Percentiles rank a stretch among this genome's conserved stretches.
Conservation (phyloP, 116 monocot genomes). For the Posidonia oceanica region DNA sequence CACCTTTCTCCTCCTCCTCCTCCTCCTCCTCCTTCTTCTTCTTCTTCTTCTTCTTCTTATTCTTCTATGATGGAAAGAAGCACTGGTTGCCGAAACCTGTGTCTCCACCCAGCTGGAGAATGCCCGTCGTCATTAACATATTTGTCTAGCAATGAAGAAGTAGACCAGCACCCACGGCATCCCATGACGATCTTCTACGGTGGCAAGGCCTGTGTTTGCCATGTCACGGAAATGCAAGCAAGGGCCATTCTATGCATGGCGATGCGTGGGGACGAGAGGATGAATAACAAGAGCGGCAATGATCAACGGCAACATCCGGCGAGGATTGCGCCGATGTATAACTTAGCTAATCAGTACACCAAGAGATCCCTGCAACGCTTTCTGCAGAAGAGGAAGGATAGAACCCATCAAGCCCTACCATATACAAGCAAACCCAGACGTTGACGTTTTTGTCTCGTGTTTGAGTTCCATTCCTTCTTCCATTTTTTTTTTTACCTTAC, state of each 20-base stretch:
- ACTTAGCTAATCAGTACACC: neutral
- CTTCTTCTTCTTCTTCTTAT: too few relatives aligned
- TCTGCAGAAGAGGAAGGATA: constrained; percentile 1
- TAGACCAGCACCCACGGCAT: neutral
- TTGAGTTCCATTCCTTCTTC: too few relatives aligned
- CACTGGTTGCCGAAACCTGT: neutral
- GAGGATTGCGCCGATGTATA: too few relatives aligned
- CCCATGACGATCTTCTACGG: neutral
- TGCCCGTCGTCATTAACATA: neutral
- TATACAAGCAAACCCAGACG: too few relatives aligned
- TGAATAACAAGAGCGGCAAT: too few relatives aligned
- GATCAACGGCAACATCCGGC: too few relatives aligned
- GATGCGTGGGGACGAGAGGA: too few relatives aligned
- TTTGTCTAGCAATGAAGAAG: neutral
- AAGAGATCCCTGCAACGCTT: constrained; percentile 2
- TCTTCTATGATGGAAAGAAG: neutral
- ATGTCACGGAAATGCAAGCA: neutral
- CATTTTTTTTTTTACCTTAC: too few relatives aligned
- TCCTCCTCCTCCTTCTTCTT: too few relatives aligned
- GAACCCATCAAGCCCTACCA: neutral
- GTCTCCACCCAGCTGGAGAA: constrained; percentile 3
- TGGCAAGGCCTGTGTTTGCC: neutral
- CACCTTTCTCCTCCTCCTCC: too few relatives aligned
- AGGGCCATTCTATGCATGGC: neutral
- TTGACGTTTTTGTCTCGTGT: too few relatives aligned